These are phyloP conservation scores for Taphrina communis DNA, from an alignment of 1,139 yeast genomes.

Conservation along the genomic window DNA sequence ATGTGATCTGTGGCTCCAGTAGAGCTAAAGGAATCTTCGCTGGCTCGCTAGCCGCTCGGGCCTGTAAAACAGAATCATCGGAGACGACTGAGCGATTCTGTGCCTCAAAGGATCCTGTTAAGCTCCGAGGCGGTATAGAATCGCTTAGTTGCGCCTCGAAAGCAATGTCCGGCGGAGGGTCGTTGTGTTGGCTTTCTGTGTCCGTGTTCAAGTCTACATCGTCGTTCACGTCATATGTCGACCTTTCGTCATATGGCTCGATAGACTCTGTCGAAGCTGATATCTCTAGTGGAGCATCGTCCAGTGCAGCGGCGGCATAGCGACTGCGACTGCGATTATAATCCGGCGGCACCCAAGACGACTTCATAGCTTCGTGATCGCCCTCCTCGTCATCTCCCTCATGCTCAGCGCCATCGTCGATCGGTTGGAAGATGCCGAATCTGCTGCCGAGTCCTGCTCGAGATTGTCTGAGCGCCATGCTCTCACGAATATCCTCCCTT, in stretches of 20 bases:
- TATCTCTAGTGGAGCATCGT: constrained; percentile 5
- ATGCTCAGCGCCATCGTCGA: constrained; percentile 22
- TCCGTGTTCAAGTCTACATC: constrained; percentile 9
- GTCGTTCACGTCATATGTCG: neutral
- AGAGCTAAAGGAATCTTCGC: constrained; percentile 45
- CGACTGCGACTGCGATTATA: neutral
- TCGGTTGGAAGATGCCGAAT: constrained; percentile 21
- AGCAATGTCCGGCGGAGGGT: constrained; percentile 27
- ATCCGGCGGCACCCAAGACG: constrained; percentile 33
- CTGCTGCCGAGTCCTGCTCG: constrained; percentile 24
- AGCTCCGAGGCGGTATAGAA: constrained; percentile 19
- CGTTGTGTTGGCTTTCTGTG: constrained; percentile 15
- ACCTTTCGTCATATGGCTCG: neutral
- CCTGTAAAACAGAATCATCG: constrained; percentile 2
- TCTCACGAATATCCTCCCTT: constrained; percentile 34
- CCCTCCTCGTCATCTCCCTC: constrained; percentile 17
- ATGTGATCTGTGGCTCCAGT: constrained; percentile 43
- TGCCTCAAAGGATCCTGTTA: constrained; percentile 9
- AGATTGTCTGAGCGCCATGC: constrained; percentile 36
- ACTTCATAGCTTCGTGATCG: constrained; percentile 36
- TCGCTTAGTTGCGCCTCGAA: constrained; percentile 26
- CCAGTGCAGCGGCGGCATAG: neutral
- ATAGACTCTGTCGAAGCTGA: constrained; percentile 1
- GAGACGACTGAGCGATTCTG: constrained; percentile 1
- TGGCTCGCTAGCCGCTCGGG: neutral